These are phyloP conservation scores for Canavalia gladiata DNA, from an alignment of 306 rosid genomes.

Conservation along the genomic window DNA sequence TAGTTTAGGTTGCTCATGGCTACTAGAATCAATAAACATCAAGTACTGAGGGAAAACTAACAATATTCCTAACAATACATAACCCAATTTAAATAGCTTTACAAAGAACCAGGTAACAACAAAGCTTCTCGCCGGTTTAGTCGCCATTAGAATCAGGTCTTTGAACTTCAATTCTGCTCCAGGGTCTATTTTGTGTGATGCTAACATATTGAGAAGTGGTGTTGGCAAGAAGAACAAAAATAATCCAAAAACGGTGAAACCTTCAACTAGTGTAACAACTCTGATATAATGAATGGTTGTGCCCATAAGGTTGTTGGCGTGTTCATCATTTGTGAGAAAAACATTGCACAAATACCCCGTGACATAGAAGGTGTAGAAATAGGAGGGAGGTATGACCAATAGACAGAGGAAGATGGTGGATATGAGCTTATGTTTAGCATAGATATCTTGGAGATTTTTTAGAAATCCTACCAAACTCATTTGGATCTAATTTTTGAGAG, in stretches of 20 bases:
- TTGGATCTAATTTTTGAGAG: not conserved
- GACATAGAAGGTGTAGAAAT: not conserved
- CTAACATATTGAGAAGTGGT: not conserved
- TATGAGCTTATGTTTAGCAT: not conserved
- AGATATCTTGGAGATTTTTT: slow-evolving; percentile 12
- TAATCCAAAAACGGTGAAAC: not conserved
- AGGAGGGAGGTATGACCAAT: not conserved
- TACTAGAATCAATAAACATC: not conserved
- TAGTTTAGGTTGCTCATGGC: not conserved
- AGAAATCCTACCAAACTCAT: not conserved
- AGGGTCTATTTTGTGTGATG: not conserved
- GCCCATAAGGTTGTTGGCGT: not conserved
- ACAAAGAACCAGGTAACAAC: not conserved
- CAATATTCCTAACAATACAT: not conserved
- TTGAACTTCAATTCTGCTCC: not conserved
- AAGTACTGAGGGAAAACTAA: not conserved
- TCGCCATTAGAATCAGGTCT: not conserved
- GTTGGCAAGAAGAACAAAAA: not conserved
- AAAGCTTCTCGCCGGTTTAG: not conserved
- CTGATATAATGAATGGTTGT: not conserved
- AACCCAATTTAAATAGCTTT: not conserved
- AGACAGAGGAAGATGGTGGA: not conserved
- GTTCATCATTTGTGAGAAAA: not conserved
- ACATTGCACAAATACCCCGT: not conserved
- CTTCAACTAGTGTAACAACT: slow-evolving; percentile 4